Evolutionary conservation across 495 filamentous ascomycete species (phyloP), one percentile per base, ranked within the genome.

Genomic region (Penicillium argentinense): DNA sequence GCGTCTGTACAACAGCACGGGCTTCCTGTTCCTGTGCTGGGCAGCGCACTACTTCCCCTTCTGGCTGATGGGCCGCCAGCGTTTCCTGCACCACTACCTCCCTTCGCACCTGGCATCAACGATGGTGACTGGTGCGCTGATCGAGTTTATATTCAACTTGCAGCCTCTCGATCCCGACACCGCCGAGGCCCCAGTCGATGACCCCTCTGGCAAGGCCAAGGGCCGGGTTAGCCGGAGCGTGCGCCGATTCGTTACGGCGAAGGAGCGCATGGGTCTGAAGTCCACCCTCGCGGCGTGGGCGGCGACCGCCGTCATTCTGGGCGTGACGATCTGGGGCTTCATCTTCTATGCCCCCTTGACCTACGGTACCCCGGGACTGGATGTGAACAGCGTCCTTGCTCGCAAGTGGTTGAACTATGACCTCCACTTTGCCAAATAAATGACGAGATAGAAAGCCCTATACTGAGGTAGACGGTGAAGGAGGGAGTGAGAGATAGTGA

Each of bases 361-460:
- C 9, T 97, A 97, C 66, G 93, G 93, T 17, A 89, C 86, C 46
- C 93, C 93, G 1, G 95, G 93, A n/a, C 77, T 98, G 67, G 83
- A 72, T 47, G 84, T 91, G 8, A 83, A 84, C 8, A 77, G 89
- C 57, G 91, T 98, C 30, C 64, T 85, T 42, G 82, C 88, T 39
- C 81, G 93, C 67, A 96, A 96, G 73, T 98, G 91, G 93, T 74
- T 97, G 60, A 85, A 86, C 36, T 98, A 98, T 66, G 93, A 98
- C 69, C 77, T 98, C 66, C 93, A 98, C 74, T 98, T 97, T 72
- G 93, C 93, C 27, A 98, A 98, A 80, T 98, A 87, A 71, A 56
- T 19, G 2, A 22, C 3, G 3, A 4, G n/a, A 33, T 12, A 33
- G 12, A 6, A 33, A 3, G 3, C 12, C 5, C 12, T 30, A 30